A percentile compares a stretch with the other conserved stretches of the same genome.
Evolutionary conservation across 805 yeast species (phyloP).

Genomic region (Candida koratica): DNA sequence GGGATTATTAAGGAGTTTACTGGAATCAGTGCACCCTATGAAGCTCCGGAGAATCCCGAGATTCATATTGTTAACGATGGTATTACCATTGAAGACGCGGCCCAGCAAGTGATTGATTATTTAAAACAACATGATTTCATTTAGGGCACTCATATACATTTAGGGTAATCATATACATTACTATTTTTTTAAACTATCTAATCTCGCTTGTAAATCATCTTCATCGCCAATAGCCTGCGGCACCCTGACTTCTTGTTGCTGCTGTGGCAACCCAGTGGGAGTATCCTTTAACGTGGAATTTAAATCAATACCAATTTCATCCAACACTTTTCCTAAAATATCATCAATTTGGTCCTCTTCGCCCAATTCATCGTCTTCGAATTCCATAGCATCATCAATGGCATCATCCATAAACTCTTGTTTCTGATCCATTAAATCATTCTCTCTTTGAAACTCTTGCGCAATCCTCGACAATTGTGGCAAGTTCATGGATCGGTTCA

Average conservation of each 20-base stretch:
- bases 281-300: constrained; percentile 45
- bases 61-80: constrained; percentile 67
- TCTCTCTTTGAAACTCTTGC: constrained; percentile 91
- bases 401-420: constrained; percentile 99
- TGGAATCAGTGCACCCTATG: constrained; percentile 94
- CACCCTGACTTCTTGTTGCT: constrained; percentile 32
- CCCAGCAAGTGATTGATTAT: constrained; percentile 65
- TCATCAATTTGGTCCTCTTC: constrained; percentile 91
- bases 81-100: constrained; percentile 75
- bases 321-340: constrained; percentile 84
- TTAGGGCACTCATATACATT: constrained; percentile 12
- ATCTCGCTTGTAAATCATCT: constrained; percentile 84
- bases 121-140: constrained; percentile 49
- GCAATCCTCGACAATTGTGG: constrained; percentile 87
- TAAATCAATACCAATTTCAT: constrained; percentile 92
- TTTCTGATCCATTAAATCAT: constrained; percentile 96
- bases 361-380: constrained; percentile 65
- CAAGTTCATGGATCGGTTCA: constrained; percentile 87
- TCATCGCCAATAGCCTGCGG: constrained; percentile 61
- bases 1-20: constrained; percentile 93
- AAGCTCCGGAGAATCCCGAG: constrained; percentile 84
- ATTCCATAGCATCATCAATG: constrained; percentile 93
- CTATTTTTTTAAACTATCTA: constrained; percentile 71
- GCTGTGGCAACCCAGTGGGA: constrained; percentile 43
- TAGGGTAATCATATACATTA: constrained; percentile 1